Conservation (phyloP, 139 green algal species). For the Volvox reticuliferus region DNA sequence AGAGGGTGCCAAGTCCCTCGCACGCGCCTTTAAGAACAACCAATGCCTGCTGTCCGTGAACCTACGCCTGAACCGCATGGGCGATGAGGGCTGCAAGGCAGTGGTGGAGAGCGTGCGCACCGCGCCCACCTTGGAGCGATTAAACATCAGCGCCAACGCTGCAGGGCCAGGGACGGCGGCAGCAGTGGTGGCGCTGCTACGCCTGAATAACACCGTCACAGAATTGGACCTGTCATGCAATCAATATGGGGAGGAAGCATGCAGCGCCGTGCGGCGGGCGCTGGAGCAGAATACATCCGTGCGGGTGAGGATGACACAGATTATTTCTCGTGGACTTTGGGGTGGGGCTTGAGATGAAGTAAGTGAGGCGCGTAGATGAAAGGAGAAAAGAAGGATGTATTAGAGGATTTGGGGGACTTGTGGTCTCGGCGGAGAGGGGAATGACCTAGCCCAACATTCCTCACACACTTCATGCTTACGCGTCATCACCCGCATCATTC, state of each 20-base stretch:
- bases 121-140: constrained; percentile 63
- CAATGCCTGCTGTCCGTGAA: constrained; percentile 65
- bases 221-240: constrained; percentile 79
- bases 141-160: constrained; percentile 79
- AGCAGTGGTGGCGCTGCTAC: constrained; percentile 64
- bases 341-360: too few relatives aligned
- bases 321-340: too few relatives aligned
- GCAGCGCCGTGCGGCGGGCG: constrained; percentile 26
- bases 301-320: constrained; percentile 31
- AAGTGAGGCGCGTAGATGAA: too few relatives aligned
- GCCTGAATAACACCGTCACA: constrained; percentile 60
- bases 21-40: constrained; percentile 72
- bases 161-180: constrained; percentile 53
- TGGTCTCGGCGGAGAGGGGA: too few relatives aligned
- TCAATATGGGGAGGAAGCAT: constrained; percentile 51
- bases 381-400: too few relatives aligned
- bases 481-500: too few relatives aligned
- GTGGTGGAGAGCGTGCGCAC: constrained; percentile 49
- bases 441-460: too few relatives aligned
- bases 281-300: constrained; percentile 55
- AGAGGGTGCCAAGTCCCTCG: constrained; percentile 81
- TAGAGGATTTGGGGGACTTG: too few relatives aligned
- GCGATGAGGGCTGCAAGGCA: constrained; percentile 75
- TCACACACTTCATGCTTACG: too few relatives aligned
- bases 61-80: constrained; percentile 81